phyloP scores from a whole-genome alignment of 2,329 filamentous ascomycete genomes.

The Cladophialophora exuberans region DNA sequence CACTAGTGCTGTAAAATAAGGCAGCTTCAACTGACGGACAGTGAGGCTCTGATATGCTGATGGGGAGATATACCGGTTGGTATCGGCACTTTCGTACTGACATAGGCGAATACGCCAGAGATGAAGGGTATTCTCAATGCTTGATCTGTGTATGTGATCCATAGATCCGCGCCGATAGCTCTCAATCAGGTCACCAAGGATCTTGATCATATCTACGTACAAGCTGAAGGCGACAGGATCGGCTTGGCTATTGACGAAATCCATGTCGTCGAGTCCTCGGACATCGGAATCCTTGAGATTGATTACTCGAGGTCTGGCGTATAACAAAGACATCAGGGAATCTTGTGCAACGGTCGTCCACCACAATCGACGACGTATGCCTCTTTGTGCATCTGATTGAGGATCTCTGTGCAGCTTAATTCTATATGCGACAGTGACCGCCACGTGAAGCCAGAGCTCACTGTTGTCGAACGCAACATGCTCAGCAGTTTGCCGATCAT shows the following conservation, averaged over 20 bases:
- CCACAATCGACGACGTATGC: slow-evolving; percentile 5
- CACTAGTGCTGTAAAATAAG: slow-evolving; percentile 4
- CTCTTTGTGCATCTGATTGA: neutral
- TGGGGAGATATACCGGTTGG: neutral
- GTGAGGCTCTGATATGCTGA: slow-evolving; percentile 1
- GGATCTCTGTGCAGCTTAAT: slow-evolving; percentile 6
- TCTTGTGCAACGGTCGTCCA: slow-evolving; percentile 3
- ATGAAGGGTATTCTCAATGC: slow-evolving; percentile 5
- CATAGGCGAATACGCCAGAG: slow-evolving; percentile 3
- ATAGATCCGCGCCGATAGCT: slow-evolving; percentile 4
- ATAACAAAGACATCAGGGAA: slow-evolving; percentile 7
- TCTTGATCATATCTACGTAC: slow-evolving; percentile 1
- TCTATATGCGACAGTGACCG: slow-evolving; percentile 1
- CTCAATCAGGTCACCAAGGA: slow-evolving; percentile 1
- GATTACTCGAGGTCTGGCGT: slow-evolving; percentile 1
- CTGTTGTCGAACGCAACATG: neutral
- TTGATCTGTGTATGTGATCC: neutral
- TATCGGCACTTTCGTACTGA: slow-evolving; percentile 4
- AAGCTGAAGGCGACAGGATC: slow-evolving; percentile 3
- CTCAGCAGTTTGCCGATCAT: neutral
- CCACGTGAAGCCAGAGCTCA: slow-evolving; percentile 7
- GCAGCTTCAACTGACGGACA: slow-evolving; percentile 1
- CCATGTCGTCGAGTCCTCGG: neutral
- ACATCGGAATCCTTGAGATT: slow-evolving; percentile 7
- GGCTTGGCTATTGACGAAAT: slow-evolving; percentile 6